Conservation (phyloP, 257 asterid genomes). For the Salvia hispanica region DNA sequence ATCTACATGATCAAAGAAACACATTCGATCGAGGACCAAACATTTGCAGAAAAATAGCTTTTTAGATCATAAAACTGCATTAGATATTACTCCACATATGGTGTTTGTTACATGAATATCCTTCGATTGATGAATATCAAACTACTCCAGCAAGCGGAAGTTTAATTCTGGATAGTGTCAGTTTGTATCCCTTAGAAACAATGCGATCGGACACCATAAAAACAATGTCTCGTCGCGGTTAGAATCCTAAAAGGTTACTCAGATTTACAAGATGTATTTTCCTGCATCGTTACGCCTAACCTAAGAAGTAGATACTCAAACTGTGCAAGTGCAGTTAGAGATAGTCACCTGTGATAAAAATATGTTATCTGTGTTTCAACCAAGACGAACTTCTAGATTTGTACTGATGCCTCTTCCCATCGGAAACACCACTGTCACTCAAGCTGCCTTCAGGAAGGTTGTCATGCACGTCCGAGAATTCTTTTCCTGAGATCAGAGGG, state of each 20-base stretch:
- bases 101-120: slow-evolving; percentile 7
- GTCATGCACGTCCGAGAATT: slow-evolving; percentile 72
- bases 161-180: slow-evolving; percentile 11
- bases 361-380: slow-evolving; percentile 46
- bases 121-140: slow-evolving; percentile 9
- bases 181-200: not conserved
- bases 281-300: slow-evolving; percentile 25
- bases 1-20: not conserved
- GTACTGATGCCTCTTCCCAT: slow-evolving; percentile 46
- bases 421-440: slow-evolving; percentile 73
- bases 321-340: slow-evolving; percentile 31
- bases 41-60: not conserved
- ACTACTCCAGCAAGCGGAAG: not conserved
- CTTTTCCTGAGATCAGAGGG: slow-evolving; percentile 72
- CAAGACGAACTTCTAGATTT: slow-evolving; percentile 51
- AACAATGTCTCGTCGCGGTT: slow-evolving; percentile 27
- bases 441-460: slow-evolving; percentile 65
- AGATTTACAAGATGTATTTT: slow-evolving; percentile 16
- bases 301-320: slow-evolving; percentile 16
- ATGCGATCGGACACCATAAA: slow-evolving; percentile 23
- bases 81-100: not conserved
- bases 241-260: slow-evolving; percentile 26
- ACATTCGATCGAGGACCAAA: not conserved
- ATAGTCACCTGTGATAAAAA: slow-evolving; percentile 21
- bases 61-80: slow-evolving; percentile 23